These are phyloP conservation scores for Kwoniella shivajii DNA, from an alignment of 1,284 basidiomycete species.

Conservation along the genomic window DNA sequence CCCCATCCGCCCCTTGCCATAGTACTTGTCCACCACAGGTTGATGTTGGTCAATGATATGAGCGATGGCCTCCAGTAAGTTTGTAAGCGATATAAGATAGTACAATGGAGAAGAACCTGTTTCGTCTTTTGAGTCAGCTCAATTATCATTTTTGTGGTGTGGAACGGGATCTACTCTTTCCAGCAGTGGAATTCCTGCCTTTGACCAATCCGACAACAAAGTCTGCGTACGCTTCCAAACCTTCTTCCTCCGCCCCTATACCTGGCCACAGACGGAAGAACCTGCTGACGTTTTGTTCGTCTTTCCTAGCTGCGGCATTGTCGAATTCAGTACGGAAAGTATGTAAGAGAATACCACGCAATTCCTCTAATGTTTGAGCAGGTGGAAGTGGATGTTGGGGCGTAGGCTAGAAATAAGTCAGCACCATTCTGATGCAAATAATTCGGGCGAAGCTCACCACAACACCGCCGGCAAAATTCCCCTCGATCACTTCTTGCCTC, in stretches of 20 bases:
- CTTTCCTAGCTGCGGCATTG: slow-evolving; percentile 70
- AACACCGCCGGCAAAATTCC: slow-evolving; percentile 80
- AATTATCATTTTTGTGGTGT: background rate
- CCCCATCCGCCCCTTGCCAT: slow-evolving; percentile 82
- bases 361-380: slow-evolving; percentile 72
- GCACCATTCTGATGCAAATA: background rate
- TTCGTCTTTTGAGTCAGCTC: slow-evolving; percentile 45
- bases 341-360: slow-evolving; percentile 72
- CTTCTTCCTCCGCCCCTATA: slow-evolving; percentile 78
- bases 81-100: slow-evolving; percentile 81
- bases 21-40: slow-evolving; percentile 96
- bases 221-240: slow-evolving; percentile 87
- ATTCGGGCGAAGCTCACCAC: slow-evolving; percentile 63
- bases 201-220: slow-evolving; percentile 91
- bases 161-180: slow-evolving; percentile 66
- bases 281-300: slow-evolving; percentile 83
- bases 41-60: slow-evolving; percentile 97
- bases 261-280: slow-evolving; percentile 97
- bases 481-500: slow-evolving; percentile 73
- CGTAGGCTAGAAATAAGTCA: slow-evolving; percentile 68
- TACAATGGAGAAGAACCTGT: slow-evolving; percentile 87
- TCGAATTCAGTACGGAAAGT: slow-evolving; percentile 80
- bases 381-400: slow-evolving; percentile 84
- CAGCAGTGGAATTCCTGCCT: slow-evolving; percentile 69
- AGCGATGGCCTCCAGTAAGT: slow-evolving; percentile 90